Base-by-base conservation (phyloP, 306 rosid genomes). In the Ceratonia siliqua region DNA sequence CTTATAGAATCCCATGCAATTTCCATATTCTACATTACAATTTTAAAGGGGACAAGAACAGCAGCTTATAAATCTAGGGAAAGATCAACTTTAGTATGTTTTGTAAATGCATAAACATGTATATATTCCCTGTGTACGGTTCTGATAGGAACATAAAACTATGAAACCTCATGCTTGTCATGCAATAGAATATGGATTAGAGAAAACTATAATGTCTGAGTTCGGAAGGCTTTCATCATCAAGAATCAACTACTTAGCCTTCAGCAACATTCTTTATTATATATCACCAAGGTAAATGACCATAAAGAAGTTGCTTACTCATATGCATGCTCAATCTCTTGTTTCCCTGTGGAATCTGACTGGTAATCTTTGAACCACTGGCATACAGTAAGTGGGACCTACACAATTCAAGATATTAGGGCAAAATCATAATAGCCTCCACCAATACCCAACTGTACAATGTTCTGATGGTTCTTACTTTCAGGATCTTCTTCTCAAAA, bases 351-450 rank as follows among this genome's bases (percentile, higher is more conserved):
- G 1, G 97, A 87, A 62, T 88, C 89, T 7, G 98, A 88, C 87
- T 93, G 96, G 81, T 93, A 93, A 72, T 93, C 98, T 83, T 91
- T 89, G 84, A 91, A 93, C 98, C 97, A 93, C 45, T 85, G 93
- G 15, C 98, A 93, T 22, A 79, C 92, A 79, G 74, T 91, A 36
- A 93, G 98, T 11, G 97, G 96, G 57, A 88, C 97, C 97, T 93
- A 76, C 82, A 83, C 30, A 63, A 68, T 64, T 53, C 62, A 78
- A 70, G 64, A 72, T 35, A 74, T 75, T 70, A 88, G 66, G 66
- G 65, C 49, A 25, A 71, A 65, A 65, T 38, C 33, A 61, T 49
- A 78, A 79, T 72, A 82, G 64, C 33, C 42, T 81, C 62, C n/a
- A 79, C 15, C 17, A 67, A 69, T 55, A 57, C 70, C 32, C 30